Evolutionary conservation across 148 eudicot genomes (phyloP).

Genomic region (Camellia granthamiana): DNA sequence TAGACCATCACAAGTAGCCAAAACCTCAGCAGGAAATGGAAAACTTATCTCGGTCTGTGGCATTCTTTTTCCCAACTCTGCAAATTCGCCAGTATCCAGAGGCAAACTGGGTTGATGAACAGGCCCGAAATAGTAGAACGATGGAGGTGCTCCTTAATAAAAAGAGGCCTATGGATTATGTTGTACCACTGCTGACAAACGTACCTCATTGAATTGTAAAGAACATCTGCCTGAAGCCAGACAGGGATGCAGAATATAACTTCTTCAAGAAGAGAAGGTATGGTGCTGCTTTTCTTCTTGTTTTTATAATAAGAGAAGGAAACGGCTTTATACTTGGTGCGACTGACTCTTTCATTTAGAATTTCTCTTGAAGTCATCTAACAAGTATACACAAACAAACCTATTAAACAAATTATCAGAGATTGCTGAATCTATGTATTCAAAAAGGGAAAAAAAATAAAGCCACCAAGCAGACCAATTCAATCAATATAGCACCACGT

Average conservation of each 20-base stretch:
- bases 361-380: neutral
- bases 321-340: neutral
- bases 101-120: neutral
- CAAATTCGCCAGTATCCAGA: neutral
- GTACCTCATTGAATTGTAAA: neutral
- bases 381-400: neutral
- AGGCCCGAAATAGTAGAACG: neutral
- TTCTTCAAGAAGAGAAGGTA: neutral
- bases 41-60: neutral
- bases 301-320: neutral
- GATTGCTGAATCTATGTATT: too few species aligned
- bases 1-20: too few species aligned
- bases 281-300: neutral
- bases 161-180: neutral
- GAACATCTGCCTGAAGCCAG: neutral
- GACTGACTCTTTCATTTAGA: neutral
- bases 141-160: neutral
- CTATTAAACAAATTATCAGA: neutral
- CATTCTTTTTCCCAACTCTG: neutral
- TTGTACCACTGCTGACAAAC: neutral
- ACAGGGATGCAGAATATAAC: neutral
- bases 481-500: too few species aligned
- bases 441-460: neutral
- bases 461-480: too few species aligned
- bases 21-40: neutral